phyloP scores from a whole-genome alignment of 257 asterid species.

The Solanum acaule region DNA sequence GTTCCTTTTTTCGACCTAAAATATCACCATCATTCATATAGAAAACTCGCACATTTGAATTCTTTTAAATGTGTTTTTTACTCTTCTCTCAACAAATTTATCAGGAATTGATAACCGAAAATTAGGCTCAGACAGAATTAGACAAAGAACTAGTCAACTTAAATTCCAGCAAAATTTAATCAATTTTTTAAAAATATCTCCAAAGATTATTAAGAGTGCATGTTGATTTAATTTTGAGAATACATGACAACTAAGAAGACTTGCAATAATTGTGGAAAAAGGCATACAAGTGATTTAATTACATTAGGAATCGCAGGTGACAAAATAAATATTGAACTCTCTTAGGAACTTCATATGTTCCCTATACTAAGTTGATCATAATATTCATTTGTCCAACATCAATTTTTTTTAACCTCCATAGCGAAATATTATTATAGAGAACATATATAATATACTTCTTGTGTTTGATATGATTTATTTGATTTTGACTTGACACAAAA shows the following conservation, averaged over 20 bases:
- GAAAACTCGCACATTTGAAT: accelerated
- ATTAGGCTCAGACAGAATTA: not conserved
- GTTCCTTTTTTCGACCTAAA: no score
- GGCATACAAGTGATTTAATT: not conserved
- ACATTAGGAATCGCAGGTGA: not conserved
- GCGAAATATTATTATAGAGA: not conserved
- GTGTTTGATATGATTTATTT: no score
- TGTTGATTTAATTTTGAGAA: not conserved
- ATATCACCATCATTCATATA: not conserved
- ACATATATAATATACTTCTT: no score
- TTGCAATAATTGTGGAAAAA: not conserved
- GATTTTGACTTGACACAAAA: not conserved
- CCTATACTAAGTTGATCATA: not conserved
- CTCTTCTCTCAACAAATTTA: not conserved
- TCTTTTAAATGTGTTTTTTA: no score
- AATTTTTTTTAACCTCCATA: no score
- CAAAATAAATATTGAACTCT: not conserved
- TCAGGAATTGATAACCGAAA: not conserved
- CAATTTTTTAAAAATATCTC: not conserved
- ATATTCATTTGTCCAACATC: not conserved
- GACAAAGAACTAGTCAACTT: not conserved
- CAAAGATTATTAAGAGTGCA: not conserved
- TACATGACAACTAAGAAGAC: not conserved
- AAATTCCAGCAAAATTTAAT: not conserved
- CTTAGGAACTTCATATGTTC: no score